Evolutionary conservation across 169 alveolate species (phyloP).

Genomic region (Cryptosporidium tyzzeri): DNA sequence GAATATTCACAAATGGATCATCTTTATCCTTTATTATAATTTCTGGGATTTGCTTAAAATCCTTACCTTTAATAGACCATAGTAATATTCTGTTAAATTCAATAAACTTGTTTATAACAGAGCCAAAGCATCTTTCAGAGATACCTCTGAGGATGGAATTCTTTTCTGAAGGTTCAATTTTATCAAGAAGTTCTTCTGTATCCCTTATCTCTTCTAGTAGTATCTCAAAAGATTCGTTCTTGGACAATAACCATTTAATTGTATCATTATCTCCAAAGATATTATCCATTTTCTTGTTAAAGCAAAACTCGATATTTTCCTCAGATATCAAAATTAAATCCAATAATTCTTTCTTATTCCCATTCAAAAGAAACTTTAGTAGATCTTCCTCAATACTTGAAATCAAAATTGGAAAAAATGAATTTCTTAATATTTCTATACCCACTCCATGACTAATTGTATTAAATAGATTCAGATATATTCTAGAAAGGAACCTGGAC

Average conservation of each 20-base stretch:
- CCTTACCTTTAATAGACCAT: conserved; percentile 54
- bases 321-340: neutral
- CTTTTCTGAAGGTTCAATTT: conserved; percentile 16
- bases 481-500: conserved; percentile 11
- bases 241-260: neutral
- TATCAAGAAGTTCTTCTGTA: neutral
- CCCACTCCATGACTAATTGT: neutral
- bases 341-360: neutral
- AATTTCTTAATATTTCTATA: conserved; percentile 8
- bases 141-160: neutral
- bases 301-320: neutral
- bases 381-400: conserved; percentile 21
- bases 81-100: conserved; percentile 12
- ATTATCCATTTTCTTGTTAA: neutral
- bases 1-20: neutral
- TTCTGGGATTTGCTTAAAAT: neutral
- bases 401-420: conserved; percentile 23
- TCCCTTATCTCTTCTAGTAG: conserved; percentile 10
- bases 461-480: neutral
- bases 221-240: neutral
- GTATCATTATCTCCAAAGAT: conserved; percentile 1
- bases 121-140: conserved; percentile 16
- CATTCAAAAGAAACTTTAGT: neutral
- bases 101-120: conserved; percentile 17
- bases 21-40: neutral